Evolutionary conservation across 1,139 yeast genomes (phyloP).

Genomic region (Geotrichum fermentans): DNA sequence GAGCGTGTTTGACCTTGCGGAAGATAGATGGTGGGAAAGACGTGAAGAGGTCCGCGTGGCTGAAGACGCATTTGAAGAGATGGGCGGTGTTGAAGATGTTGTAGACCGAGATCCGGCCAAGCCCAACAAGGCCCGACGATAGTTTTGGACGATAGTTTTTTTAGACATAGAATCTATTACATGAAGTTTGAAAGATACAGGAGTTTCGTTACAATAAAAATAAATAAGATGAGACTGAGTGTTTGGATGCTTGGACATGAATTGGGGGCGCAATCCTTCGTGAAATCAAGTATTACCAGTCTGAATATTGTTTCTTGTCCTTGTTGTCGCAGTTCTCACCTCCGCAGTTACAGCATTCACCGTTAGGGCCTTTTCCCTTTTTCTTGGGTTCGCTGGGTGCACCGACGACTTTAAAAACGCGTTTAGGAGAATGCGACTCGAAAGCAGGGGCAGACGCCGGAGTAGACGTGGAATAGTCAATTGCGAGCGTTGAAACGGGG

Average conservation of each 20-base stretch:
- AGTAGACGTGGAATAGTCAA: neutral
- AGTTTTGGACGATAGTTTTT: neutral
- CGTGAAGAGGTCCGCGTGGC: slow-evolving; percentile 85
- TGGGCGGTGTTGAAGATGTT: slow-evolving; percentile 88
- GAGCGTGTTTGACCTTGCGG: slow-evolving; percentile 84
- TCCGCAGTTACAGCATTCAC: slow-evolving; percentile 44
- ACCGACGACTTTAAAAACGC: slow-evolving; percentile 14
- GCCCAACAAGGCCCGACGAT: slow-evolving; percentile 26
- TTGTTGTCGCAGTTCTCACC: slow-evolving; percentile 30
- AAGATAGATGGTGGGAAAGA: slow-evolving; percentile 98
- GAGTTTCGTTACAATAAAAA: neutral
- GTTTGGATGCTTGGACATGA: neutral
- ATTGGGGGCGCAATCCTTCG: no score
- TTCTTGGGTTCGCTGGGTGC: neutral
- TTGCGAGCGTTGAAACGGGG: slow-evolving; percentile 1
- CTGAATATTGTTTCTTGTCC: slow-evolving; percentile 18
- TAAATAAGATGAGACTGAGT: neutral
- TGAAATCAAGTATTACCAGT: slow-evolving; percentile 11
- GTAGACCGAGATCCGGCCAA: slow-evolving; percentile 65
- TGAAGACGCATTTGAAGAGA: slow-evolving; percentile 83
- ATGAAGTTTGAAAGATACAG: neutral
- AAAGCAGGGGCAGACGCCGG: neutral
- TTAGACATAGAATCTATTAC: neutral
- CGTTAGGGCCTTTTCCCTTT: slow-evolving; percentile 16
- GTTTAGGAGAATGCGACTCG: slow-evolving; percentile 9